A percentile compares a stretch with the other conserved stretches of the same genome.
phyloP scores from a whole-genome alignment of 306 rosid species.

The Coriaria nepalensis region DNA sequence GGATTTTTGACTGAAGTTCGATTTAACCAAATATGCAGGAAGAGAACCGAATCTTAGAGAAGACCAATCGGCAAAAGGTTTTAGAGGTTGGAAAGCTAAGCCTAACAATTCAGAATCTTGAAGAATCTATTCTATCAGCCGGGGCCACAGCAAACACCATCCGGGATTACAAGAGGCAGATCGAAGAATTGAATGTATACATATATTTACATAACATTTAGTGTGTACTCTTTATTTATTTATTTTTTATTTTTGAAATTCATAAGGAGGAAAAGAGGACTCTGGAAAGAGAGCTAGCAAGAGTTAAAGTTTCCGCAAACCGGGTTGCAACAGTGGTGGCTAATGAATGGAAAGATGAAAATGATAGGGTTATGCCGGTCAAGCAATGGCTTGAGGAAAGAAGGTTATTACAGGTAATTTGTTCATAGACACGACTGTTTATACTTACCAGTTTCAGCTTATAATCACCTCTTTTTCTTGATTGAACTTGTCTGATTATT shows the following conservation, averaged over 20 bases:
- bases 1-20: not conserved
- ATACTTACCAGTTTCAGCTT: too few species aligned
- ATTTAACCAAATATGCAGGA: conserved; percentile 38
- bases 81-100: conserved; percentile 83
- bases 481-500: conserved; percentile 8
- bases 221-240: not conserved
- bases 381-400: conserved; percentile 93
- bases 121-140: conserved; percentile 69
- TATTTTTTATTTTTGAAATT: conserved; percentile 8
- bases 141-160: conserved; percentile 60
- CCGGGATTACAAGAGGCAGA: conserved; percentile 66
- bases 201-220: not conserved
- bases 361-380: conserved; percentile 84
- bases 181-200: conserved; percentile 54
- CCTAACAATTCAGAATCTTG: conserved; percentile 78
- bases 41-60: conserved; percentile 82
- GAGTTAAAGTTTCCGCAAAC: conserved; percentile 67
- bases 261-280: conserved; percentile 83
- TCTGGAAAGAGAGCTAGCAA: conserved; percentile 79
- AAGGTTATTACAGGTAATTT: conserved; percentile 60
- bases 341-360: conserved; percentile 95
- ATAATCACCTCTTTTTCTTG: not conserved
- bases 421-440: too few species aligned
- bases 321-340: conserved; percentile 77
- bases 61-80: conserved; percentile 79